Evolutionary conservation across 768 basidiomycete species (phyloP).

Genomic region (Piloderma croceum): DNA sequence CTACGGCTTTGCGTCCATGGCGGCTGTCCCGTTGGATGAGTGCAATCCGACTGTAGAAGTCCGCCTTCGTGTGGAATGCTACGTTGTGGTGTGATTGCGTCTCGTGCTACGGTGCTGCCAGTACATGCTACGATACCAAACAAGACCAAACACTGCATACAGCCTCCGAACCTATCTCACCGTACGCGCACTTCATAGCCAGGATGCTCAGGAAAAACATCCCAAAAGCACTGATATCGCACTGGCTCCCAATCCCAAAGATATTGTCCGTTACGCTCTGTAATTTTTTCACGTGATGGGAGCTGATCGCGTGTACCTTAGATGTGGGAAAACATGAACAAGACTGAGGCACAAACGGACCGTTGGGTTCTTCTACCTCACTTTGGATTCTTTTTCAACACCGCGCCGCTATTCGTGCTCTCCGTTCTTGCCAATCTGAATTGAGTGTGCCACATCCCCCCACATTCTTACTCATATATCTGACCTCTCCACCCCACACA

Average conservation of each 20-base stretch:
- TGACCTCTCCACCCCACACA: conserved; percentile 18
- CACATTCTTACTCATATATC: conserved; percentile 1
- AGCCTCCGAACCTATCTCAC: too few relatives aligned
- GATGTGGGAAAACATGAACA: conserved; percentile 91
- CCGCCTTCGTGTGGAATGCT: too few relatives aligned
- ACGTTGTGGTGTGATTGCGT: too few relatives aligned
- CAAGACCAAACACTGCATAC: too few relatives aligned
- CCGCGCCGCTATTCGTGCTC: conserved; percentile 84
- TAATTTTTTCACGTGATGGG: neutral
- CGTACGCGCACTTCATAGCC: conserved; percentile 83
- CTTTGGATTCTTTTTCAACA: conserved; percentile 90
- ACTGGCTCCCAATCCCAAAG: conserved; percentile 85
- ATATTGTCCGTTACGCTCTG: conserved; percentile 52
- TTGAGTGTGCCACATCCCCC: conserved; percentile 42
- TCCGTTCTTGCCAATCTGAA: conserved; percentile 89
- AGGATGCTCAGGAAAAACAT: conserved; percentile 61
- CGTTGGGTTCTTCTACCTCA: conserved; percentile 75
- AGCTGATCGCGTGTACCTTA: conserved; percentile 20
- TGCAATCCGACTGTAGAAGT: too few relatives aligned
- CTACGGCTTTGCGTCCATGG: conserved; percentile 91
- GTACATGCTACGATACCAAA: too few relatives aligned
- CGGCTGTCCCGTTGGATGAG: conserved; percentile 80
- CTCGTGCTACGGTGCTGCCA: too few relatives aligned
- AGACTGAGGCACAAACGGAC: conserved; percentile 57
- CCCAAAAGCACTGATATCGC: conserved; percentile 67